Conservation (phyloP, 1,284 basidiomycete species). For the Puccinia polysora region DNA sequence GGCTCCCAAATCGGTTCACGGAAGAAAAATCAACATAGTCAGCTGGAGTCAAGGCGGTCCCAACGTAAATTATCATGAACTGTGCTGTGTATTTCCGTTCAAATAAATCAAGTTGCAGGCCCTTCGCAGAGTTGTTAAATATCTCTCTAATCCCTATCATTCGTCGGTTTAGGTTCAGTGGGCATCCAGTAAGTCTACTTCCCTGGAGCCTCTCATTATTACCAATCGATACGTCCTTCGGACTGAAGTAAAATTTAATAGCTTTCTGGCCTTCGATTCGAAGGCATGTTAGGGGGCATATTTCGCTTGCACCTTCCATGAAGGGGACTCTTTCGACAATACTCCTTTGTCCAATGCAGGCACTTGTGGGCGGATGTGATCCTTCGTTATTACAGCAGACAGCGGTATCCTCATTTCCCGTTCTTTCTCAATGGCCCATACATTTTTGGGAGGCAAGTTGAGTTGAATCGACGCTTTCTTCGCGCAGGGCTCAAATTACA, state of each 20-base stretch:
- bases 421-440: background rate
- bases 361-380: background rate
- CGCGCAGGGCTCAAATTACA: too few relatives aligned
- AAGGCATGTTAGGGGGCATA: background rate
- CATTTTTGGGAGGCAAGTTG: background rate
- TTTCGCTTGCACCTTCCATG: background rate
- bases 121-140: background rate
- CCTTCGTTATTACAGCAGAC: background rate
- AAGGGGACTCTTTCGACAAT: background rate
- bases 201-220: background rate
- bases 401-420: background rate
- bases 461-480: background rate
- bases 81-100: too few relatives aligned
- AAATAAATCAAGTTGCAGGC: too few relatives aligned
- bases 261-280: background rate
- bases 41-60: constrained; percentile 51
- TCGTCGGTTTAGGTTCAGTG: background rate
- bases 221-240: background rate
- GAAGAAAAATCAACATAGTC: constrained; percentile 51
- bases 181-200: background rate
- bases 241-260: background rate
- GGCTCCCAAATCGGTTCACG: constrained; percentile 46
- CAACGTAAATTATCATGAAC: constrained; percentile 44
- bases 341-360: background rate
- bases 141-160: background rate